Evolutionary conservation across 345 rosid species (phyloP).

Genomic region (Citrus trifoliata): DNA sequence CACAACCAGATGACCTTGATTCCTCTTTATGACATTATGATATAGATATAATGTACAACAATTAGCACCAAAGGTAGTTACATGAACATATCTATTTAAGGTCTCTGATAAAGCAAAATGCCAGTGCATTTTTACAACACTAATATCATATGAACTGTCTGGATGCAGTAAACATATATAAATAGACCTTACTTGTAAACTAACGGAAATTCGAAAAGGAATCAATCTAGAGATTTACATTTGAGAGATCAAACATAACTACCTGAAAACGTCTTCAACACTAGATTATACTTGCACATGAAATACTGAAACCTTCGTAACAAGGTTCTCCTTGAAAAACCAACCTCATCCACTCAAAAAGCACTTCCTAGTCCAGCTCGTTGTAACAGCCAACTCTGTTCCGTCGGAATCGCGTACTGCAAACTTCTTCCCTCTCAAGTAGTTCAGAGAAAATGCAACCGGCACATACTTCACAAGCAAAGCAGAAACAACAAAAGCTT

Average conservation of each 20-base stretch:
- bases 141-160: neutral
- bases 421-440: neutral
- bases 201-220: neutral
- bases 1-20: neutral
- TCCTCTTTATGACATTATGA: neutral
- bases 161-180: too few relatives aligned
- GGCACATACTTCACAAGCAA: slow-evolving; percentile 3
- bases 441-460: neutral
- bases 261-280: neutral
- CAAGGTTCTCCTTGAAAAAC: slow-evolving; percentile 3
- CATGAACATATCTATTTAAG: too few relatives aligned
- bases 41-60: too few relatives aligned
- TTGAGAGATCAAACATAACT: neutral
- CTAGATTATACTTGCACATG: neutral
- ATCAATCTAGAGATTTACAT: neutral
- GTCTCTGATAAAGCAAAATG: neutral
- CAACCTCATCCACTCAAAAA: slow-evolving; percentile 17
- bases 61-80: too few relatives aligned
- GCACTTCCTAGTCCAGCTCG: neutral
- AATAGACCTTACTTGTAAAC: too few relatives aligned
- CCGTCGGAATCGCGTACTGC: neutral
- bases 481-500: neutral
- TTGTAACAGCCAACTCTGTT: neutral
- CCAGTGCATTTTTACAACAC: neutral
- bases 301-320: slow-evolving; percentile 1